These are phyloP conservation scores for Coemansia sp. DNA, from an alignment of 192 early-diverging fungal genomes.

Conservation along the genomic window DNA sequence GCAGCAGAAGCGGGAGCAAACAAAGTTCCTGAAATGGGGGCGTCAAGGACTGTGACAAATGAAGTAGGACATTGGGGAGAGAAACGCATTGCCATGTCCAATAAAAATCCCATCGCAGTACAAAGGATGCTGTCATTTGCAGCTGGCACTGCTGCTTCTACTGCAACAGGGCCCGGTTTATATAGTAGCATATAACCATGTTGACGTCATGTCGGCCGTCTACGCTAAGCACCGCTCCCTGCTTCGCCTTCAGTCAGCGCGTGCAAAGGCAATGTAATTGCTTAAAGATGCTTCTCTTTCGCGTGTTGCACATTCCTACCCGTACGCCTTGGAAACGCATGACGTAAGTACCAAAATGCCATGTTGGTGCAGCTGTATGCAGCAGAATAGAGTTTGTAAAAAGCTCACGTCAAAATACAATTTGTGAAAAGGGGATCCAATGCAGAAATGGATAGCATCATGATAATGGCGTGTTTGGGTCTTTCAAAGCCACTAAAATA, in stretches of 20 bases:
- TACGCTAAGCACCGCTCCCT: neutral
- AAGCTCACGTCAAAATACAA: no score
- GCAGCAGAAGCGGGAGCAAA: no score
- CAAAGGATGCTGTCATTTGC: neutral
- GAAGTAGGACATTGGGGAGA: neutral
- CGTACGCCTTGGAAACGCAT: no score
- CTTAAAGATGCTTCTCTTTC: neutral
- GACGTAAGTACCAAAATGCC: no score
- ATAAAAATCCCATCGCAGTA: neutral
- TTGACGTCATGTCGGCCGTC: neutral
- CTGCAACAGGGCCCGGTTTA: neutral
- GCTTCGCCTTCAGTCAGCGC: neutral
- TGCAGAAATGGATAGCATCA: no score
- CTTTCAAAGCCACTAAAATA: no score
- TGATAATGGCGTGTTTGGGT: no score
- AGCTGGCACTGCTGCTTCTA: neutral
- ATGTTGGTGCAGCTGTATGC: no score
- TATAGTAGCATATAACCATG: neutral
- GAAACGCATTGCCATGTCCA: no score
- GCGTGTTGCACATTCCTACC: no score
- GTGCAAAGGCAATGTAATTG: neutral
- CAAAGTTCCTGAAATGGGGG: neutral
- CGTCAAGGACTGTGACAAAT: neutral
- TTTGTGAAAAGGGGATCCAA: no score
- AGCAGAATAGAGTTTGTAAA: no score